phyloP scores from a whole-genome alignment of 352 stramenopile genomes.

The Globisporangium nagaii region DNA sequence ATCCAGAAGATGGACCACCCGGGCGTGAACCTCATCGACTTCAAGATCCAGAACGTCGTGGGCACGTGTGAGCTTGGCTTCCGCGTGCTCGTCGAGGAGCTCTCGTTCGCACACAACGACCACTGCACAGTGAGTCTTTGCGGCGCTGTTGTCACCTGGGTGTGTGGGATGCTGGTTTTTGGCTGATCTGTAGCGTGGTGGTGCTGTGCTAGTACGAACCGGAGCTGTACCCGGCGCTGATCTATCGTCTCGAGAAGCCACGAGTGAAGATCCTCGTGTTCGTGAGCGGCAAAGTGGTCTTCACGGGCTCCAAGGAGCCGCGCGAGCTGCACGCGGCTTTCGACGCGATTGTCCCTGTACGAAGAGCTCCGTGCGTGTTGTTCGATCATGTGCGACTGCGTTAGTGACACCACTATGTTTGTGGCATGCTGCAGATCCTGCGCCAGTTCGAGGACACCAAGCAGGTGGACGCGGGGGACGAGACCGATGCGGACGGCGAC shows the following conservation, averaged over 20 bases:
- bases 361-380: too few species aligned
- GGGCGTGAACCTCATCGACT: constrained; percentile 82
- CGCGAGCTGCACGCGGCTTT: constrained; percentile 81
- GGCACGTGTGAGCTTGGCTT: constrained; percentile 66
- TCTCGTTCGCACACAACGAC: constrained; percentile 71
- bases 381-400: too few species aligned
- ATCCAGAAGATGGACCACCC: constrained; percentile 86
- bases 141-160: background rate
- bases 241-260: constrained; percentile 96
- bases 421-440: constrained; percentile 41
- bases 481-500: background rate
- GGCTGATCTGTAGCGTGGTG: background rate
- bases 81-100: constrained; percentile 74
- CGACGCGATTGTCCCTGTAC: constrained; percentile 69
- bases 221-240: constrained; percentile 98
- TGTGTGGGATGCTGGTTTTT: background rate
- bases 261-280: constrained; percentile 99
- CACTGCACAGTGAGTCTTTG: constrained; percentile 47
- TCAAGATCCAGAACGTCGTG: constrained; percentile 86
- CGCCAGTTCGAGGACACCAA: constrained; percentile 51
- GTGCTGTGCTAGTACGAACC: constrained; percentile 90
- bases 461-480: constrained; percentile 10
- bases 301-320: constrained; percentile 91
- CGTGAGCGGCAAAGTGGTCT: constrained; percentile 97
- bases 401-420: too few species aligned